These are phyloP conservation scores for Kondoa malvinella DNA, from an alignment of 768 basidiomycete genomes.

Conservation along the genomic window DNA sequence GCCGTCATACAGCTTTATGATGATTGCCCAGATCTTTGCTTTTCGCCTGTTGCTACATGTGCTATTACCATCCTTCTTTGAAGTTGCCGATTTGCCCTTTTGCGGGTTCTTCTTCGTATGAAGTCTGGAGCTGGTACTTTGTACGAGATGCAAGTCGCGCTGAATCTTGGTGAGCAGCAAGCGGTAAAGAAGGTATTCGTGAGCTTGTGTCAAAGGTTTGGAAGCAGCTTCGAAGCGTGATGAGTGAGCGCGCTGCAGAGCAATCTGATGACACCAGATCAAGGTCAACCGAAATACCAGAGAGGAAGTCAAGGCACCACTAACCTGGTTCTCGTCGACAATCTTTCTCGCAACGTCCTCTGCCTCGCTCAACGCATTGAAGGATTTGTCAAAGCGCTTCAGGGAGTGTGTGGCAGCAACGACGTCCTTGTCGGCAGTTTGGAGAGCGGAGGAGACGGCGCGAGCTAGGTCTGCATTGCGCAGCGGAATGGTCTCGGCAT, in stretches of 20 bases:
- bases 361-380: neutral
- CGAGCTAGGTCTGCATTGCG: neutral
- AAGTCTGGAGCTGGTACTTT: neutral
- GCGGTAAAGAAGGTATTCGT: neutral
- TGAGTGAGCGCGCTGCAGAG: constrained; percentile 1
- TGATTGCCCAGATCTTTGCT: neutral
- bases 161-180: neutral
- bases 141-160: neutral
- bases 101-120: constrained; percentile 2
- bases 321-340: constrained; percentile 1
- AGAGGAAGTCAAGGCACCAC: neutral
- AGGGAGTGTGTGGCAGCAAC: neutral
- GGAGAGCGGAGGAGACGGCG: neutral
- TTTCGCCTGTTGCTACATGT: neutral
- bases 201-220: neutral
- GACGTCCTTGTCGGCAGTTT: too few relatives aligned
- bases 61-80: neutral
- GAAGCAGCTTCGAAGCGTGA: constrained; percentile 1
- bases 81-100: neutral
- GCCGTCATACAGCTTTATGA: constrained; percentile 1
- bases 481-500: neutral
- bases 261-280: neutral
- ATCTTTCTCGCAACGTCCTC: neutral
- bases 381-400: neutral
- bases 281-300: neutral